Evolutionary conservation across 2,329 filamentous ascomycete genomes (phyloP).

Genomic region (Purpureocillium takamizusanense): DNA sequence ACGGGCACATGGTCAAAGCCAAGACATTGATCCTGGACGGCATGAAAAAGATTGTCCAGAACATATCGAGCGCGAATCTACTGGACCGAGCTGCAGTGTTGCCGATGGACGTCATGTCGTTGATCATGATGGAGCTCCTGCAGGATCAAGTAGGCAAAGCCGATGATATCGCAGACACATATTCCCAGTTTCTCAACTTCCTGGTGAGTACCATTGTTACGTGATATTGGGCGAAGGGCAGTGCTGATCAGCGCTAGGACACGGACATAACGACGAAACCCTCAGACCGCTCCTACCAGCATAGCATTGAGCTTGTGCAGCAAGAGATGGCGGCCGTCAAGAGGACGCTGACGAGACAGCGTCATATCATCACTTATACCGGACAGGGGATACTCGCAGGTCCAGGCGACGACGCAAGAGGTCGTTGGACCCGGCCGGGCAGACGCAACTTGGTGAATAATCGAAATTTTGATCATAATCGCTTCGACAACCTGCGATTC

Average conservation of each 20-base stretch:
- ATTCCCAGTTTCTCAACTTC: slow-evolving; percentile 30
- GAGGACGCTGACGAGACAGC: slow-evolving; percentile 23
- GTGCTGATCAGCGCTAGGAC: slow-evolving; percentile 20
- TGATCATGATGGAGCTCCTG: slow-evolving; percentile 28
- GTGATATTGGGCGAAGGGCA: not conserved
- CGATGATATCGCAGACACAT: slow-evolving; percentile 30
- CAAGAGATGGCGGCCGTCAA: slow-evolving; percentile 31
- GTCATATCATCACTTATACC: slow-evolving; percentile 18
- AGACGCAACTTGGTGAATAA: not conserved
- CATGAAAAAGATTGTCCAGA: slow-evolving; percentile 25
- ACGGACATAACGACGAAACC: slow-evolving; percentile 28
- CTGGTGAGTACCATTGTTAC: slow-evolving; percentile 21
- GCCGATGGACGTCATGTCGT: slow-evolving; percentile 32
- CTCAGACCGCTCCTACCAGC: slow-evolving; percentile 30
- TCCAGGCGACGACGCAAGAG: slow-evolving; percentile 4
- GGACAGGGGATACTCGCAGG: slow-evolving; percentile 8
- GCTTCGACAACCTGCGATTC: not conserved
- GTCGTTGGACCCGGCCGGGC: no score
- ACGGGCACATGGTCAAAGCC: slow-evolving; percentile 19
- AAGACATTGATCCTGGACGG: slow-evolving; percentile 22
- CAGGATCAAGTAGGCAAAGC: slow-evolving; percentile 26
- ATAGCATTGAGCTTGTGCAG: slow-evolving; percentile 28
- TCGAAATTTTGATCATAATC: not conserved
- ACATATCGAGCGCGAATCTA: slow-evolving; percentile 20
- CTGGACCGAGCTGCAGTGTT: slow-evolving; percentile 26